Evolutionary conservation across 352 stramenopile genomes (phyloP).

Genomic region (Phytophthora uliginosa): DNA sequence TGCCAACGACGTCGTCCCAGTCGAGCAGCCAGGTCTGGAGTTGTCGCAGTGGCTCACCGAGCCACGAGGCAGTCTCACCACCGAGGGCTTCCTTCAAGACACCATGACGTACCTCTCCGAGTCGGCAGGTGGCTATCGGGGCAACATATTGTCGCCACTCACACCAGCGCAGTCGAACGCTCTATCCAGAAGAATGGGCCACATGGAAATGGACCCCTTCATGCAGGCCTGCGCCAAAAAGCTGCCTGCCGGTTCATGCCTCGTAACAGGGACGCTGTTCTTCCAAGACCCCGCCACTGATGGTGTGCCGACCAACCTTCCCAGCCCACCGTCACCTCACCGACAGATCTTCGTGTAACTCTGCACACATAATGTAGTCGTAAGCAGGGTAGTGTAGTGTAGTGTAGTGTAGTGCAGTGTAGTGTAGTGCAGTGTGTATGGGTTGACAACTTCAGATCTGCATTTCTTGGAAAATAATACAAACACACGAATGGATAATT

Average conservation of each 20-base stretch:
- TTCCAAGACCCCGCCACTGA: constrained; percentile 35
- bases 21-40: constrained; percentile 27
- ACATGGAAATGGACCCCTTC: constrained; percentile 56
- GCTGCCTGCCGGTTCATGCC: constrained; percentile 21
- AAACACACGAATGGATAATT: constrained; percentile 1
- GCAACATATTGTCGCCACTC: constrained; percentile 32
- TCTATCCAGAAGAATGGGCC: constrained; percentile 40
- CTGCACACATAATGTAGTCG: neutral
- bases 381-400: neutral
- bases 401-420: neutral
- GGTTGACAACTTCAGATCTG: neutral
- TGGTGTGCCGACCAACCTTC: constrained; percentile 28
- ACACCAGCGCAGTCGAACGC: constrained; percentile 39
- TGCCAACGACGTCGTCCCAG: constrained; percentile 36
- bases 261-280: constrained; percentile 37
- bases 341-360: constrained; percentile 37
- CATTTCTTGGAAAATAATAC: constrained; percentile 13
- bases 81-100: constrained; percentile 33
- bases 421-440: neutral
- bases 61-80: constrained; percentile 38
- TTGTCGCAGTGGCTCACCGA: constrained; percentile 40
- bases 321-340: constrained; percentile 31
- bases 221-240: constrained; percentile 47
- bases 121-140: constrained; percentile 23
- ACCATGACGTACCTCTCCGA: constrained; percentile 40